Evolutionary conservation across 2,329 filamentous ascomycete genomes (phyloP), one percentile per base, ranked within the genome.

Genomic region (Trichophyton mentagrophytes): DNA sequence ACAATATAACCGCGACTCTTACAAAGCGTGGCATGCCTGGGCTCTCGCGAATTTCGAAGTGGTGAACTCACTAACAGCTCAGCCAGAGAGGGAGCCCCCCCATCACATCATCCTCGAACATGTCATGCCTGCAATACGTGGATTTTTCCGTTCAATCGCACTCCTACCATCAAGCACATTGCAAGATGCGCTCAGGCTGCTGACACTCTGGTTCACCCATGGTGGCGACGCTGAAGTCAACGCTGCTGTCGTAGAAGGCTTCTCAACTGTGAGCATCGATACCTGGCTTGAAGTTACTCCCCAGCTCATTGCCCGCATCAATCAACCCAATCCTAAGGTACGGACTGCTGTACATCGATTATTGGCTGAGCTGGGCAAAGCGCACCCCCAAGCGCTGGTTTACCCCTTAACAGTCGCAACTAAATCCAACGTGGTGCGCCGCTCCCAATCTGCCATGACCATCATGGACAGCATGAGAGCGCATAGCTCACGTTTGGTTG

Each of bases 11-110:
- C 87, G 90, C 38, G 85, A 87, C 63, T 99, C 92, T 84, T 99
- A 99, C 78, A 99, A 99, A 76, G 93, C 95, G 6, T 99, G 93
- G 93, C 93, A 99, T 74, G 89, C 93, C 0, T 99, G 93, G 92
- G 95, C 93, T 9, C 76, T 99, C 64, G 92, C 93, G 60, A 99
- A 99, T 73, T 99, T 99, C 69, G 92, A 99, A 74, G 93, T 99
- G 61, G 91, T 97, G 42, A 95, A 93, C 67, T 85, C 87, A 0
- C 78, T 93, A 61, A 83, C 86, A 7, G 81, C 86, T 22, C 82
- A 85, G 61, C 80, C 80, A 15, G 87, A 87, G 64, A 80, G 82
- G 53, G 80, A 83, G 66, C 69, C 56, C 62, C 87, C 87, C 61
- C 82, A 85, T 44, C 81, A 82, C 57, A 82, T 89, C 67, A 80